Percentiles rank a stretch among this genome's conserved stretches.
These are phyloP conservation scores for Persicaria maculosa DNA, from an alignment of 148 eudicot species.

Conservation along the genomic window DNA sequence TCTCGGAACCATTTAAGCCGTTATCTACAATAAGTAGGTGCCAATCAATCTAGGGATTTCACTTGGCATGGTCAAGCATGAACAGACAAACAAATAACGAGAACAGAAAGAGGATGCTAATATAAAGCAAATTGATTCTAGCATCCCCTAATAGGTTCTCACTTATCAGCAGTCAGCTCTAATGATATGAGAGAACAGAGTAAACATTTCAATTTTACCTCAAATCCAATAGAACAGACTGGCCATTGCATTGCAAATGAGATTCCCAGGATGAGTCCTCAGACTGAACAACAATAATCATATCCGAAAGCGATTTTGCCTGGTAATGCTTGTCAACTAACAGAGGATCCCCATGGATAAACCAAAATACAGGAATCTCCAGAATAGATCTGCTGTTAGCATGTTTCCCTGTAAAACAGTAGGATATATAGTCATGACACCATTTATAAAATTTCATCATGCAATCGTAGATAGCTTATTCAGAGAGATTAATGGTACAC, in stretches of 20 bases:
- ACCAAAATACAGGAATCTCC: constrained; percentile 97
- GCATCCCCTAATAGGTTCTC: constrained; percentile 2
- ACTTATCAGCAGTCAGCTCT: neutral
- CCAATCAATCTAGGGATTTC: neutral
- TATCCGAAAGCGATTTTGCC: constrained; percentile 92
- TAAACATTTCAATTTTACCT: constrained; percentile 34
- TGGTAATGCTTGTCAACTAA: constrained; percentile 92
- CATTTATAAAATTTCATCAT: neutral
- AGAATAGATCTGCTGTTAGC: constrained; percentile 71
- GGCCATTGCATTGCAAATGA: constrained; percentile 93
- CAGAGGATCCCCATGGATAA: constrained; percentile 66
- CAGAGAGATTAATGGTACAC: neutral
- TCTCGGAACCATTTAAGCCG: neutral
- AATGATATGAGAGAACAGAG: neutral
- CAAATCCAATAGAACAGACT: constrained; percentile 69
- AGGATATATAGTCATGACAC: constrained; percentile 9
- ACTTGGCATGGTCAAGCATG: neutral
- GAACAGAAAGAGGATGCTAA: neutral
- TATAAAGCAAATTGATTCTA: neutral
- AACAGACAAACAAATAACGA: neutral
- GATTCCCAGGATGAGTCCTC: constrained; percentile 90
- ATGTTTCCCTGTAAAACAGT: constrained; percentile 60
- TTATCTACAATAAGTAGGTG: neutral
- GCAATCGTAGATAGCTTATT: neutral
- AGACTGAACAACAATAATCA: constrained; percentile 91